Evolutionary conservation across 768 basidiomycete species (phyloP).

Genomic region (Auriscalpium orientale): DNA sequence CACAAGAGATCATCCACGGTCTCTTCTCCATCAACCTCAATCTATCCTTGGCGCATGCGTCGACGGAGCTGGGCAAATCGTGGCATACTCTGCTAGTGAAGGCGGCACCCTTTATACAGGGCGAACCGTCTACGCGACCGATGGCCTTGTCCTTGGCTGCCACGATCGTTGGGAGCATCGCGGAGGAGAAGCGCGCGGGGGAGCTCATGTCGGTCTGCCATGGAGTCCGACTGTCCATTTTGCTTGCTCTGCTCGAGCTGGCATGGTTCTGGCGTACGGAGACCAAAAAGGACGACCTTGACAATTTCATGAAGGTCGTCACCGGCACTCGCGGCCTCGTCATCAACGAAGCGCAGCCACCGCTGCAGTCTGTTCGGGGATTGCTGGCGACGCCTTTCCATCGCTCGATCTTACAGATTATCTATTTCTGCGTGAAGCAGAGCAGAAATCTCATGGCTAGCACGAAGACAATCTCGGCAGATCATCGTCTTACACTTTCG

Average conservation of each 20-base stretch:
- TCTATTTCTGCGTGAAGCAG: slow-evolving; percentile 71
- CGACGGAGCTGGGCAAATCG: slow-evolving; percentile 64
- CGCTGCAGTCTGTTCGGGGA: slow-evolving; percentile 65
- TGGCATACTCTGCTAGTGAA: slow-evolving; percentile 71
- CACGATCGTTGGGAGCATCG: slow-evolving; percentile 58
- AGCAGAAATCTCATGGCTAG: slow-evolving; percentile 42
- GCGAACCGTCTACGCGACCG: slow-evolving; percentile 47
- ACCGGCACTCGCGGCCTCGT: slow-evolving; percentile 57
- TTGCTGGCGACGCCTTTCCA: slow-evolving; percentile 65
- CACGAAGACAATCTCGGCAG: slow-evolving; percentile 46
- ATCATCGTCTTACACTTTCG: slow-evolving; percentile 53
- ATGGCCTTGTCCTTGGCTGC: slow-evolving; percentile 51
- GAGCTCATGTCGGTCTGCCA: slow-evolving; percentile 85
- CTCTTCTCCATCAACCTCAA: slow-evolving; percentile 79
- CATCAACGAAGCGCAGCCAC: slow-evolving; percentile 66
- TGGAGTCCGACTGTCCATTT: slow-evolving; percentile 60
- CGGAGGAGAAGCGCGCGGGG: slow-evolving; percentile 62
- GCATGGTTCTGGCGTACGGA: slow-evolving; percentile 64
- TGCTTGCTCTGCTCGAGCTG: slow-evolving; percentile 73
- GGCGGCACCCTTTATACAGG: slow-evolving; percentile 55
- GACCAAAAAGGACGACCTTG: slow-evolving; percentile 27
- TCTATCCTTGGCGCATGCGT: slow-evolving; percentile 75
- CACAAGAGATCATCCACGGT: slow-evolving; percentile 46
- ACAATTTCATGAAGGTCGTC: slow-evolving; percentile 55
- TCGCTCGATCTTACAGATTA: slow-evolving; percentile 66